Evolutionary conservation across 2,329 filamentous ascomycete species (phyloP).

Genomic region (Claviceps sp.): DNA sequence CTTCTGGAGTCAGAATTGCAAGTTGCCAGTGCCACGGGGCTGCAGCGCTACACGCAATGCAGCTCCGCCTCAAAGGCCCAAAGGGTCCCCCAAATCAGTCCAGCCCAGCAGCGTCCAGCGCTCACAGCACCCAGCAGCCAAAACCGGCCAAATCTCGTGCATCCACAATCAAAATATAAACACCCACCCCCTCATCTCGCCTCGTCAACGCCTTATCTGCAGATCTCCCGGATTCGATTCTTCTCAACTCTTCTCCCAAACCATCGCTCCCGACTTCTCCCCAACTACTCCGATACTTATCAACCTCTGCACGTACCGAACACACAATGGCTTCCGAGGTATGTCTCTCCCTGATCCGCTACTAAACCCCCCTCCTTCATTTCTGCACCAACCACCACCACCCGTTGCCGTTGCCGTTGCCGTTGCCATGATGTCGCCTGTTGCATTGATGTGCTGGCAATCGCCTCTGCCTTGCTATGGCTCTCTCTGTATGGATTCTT

Average conservation of each 20-base stretch:
- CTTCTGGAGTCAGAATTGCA: background rate
- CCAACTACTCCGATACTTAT: background rate
- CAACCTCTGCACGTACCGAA: conserved; percentile 2
- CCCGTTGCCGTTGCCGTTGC: background rate
- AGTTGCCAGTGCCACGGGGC: background rate
- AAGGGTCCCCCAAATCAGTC: background rate
- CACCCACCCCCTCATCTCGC: conserved; percentile 16
- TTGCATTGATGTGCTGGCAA: background rate
- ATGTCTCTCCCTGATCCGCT: conserved; percentile 8
- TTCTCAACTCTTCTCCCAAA: conserved; percentile 11
- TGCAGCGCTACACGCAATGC: background rate
- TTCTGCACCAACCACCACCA: conserved; percentile 2
- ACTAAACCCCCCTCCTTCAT: conserved; percentile 4
- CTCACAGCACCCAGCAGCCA: background rate
- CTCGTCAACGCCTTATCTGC: conserved; percentile 12
- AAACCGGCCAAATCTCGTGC: conserved; percentile 6
- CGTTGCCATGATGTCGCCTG: background rate
- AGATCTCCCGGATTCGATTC: conserved; percentile 9
- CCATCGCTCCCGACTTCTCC: conserved; percentile 9
- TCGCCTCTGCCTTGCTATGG: background rate
- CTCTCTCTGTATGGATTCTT: background rate
- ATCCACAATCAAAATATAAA: conserved; percentile 21
- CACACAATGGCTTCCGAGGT: conserved; percentile 22
- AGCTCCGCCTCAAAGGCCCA: conserved; percentile 2
- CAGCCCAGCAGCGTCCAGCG: background rate